Conservation (phyloP, 352 stramenopile genomes). For the Blastocystis sp. region DNA sequence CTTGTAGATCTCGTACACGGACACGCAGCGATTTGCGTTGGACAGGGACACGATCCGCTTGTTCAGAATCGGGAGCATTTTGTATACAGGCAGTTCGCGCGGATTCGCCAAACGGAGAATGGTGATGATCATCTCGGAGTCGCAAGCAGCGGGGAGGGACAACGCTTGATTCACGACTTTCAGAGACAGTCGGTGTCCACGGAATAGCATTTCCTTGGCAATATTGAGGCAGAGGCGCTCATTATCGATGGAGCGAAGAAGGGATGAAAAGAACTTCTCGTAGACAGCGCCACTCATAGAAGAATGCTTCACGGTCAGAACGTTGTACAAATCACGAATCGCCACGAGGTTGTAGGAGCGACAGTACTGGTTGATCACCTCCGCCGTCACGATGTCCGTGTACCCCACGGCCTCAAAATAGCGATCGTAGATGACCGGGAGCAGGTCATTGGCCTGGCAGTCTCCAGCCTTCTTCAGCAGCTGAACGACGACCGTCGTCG, state of each 20-base stretch:
- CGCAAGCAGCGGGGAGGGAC: background rate
- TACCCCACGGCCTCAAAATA: background rate
- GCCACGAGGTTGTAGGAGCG: background rate
- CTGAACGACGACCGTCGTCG: background rate
- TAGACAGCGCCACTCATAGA: background rate
- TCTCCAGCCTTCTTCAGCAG: constrained; percentile 42
- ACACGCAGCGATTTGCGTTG: background rate
- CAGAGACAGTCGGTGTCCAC: constrained; percentile 10
- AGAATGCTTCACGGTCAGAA: background rate
- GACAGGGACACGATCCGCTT: constrained; percentile 28
- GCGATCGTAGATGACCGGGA: background rate
- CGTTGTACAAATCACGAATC: background rate
- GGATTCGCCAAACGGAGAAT: constrained; percentile 24
- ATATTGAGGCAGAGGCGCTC: constrained; percentile 57
- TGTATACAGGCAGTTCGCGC: background rate
- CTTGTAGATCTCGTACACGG: constrained; percentile 63
- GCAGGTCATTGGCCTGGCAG: background rate
- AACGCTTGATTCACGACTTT: background rate
- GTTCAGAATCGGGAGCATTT: background rate
- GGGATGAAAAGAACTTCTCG: constrained; percentile 16
- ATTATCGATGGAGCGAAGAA: constrained; percentile 6
- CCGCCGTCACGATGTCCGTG: background rate
- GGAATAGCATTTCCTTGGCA: constrained; percentile 59
- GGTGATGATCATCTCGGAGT: constrained; percentile 40
- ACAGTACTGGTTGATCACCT: constrained; percentile 30